Evolutionary conservation across 202 grass and related monocot genomes (phyloP).

Genomic region (Schoenoplectus triqueter): DNA sequence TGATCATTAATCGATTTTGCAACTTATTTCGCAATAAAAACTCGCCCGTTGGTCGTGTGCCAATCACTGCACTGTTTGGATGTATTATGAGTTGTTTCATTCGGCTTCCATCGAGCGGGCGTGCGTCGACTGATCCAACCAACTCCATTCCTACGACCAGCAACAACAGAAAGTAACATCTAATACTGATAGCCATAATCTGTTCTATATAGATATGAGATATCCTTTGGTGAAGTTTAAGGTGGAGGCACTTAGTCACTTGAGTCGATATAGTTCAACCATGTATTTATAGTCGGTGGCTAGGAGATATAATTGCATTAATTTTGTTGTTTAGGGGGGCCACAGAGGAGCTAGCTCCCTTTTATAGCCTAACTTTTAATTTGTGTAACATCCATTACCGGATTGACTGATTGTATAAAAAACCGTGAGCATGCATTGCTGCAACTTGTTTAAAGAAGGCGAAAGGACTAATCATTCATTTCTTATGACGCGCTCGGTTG

Average conservation of each 20-base stretch:
- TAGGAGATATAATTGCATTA: neutral
- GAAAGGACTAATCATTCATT: neutral
- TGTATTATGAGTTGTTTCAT: neutral
- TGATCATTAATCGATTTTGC: neutral
- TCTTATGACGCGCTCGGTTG: neutral
- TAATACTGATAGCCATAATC: neutral
- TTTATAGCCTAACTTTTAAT: slow-evolving; percentile 16
- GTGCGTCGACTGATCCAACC: slow-evolving; percentile 11
- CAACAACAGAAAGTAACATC: slow-evolving; percentile 7
- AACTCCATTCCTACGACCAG: slow-evolving; percentile 6
- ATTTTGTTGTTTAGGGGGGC: neutral
- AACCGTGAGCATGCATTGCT: neutral
- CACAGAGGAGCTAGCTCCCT: neutral
- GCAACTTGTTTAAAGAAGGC: slow-evolving; percentile 12
- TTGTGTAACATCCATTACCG: neutral
- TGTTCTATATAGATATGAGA: neutral
- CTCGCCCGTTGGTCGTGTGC: neutral
- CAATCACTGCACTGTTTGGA: neutral
- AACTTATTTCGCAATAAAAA: slow-evolving; percentile 1
- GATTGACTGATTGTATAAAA: slow-evolving; percentile 17
- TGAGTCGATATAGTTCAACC: neutral
- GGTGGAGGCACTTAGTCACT: neutral
- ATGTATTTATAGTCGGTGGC: slow-evolving; percentile 23
- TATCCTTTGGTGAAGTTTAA: slow-evolving; percentile 12
- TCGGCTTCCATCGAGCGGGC: neutral